Evolutionary conservation across 2,329 filamentous ascomycete species (phyloP).

Genomic region (Colletotrichum horii): DNA sequence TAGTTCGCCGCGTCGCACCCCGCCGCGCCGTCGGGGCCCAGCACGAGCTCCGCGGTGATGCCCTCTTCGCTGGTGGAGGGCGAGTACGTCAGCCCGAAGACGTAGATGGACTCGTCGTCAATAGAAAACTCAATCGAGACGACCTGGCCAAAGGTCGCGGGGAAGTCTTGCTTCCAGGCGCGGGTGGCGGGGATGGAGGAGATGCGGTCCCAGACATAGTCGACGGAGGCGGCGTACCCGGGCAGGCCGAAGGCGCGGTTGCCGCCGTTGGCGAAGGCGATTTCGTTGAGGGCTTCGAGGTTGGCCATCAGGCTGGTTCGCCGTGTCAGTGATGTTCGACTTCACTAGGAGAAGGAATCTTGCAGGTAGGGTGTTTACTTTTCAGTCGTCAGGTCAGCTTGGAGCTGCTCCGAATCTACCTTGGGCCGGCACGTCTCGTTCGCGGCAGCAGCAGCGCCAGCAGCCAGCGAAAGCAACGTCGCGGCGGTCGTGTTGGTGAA

Average conservation of each 20-base stretch:
- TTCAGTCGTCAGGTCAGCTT: slow-evolving; percentile 21
- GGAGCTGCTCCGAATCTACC: slow-evolving; percentile 20
- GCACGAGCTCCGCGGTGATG: slow-evolving; percentile 36
- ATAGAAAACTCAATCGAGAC: slow-evolving; percentile 21
- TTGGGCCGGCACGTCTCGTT: slow-evolving; percentile 21
- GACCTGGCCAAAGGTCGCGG: slow-evolving; percentile 32
- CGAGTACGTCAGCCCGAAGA: slow-evolving; percentile 47
- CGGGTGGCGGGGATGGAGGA: slow-evolving; percentile 40
- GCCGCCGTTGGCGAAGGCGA: slow-evolving; percentile 53
- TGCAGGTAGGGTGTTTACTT: not conserved
- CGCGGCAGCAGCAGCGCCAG: not conserved
- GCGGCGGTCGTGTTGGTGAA: slow-evolving; percentile 2
- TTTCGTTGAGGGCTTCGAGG: slow-evolving; percentile 49
- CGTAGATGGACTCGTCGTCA: slow-evolving; percentile 29
- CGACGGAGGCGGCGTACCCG: slow-evolving; percentile 53
- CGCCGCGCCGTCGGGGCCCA: slow-evolving; percentile 29
- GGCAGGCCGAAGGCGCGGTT: slow-evolving; percentile 59
- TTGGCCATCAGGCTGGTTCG: slow-evolving; percentile 48
- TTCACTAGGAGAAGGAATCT: not conserved
- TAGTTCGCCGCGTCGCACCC: slow-evolving; percentile 33
- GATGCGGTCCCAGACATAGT: slow-evolving; percentile 52
- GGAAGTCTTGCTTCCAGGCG: slow-evolving; percentile 54
- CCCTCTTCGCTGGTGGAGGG: slow-evolving; percentile 51
- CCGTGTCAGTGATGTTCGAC: not conserved
- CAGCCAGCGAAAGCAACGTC: slow-evolving; percentile 17